Percentiles rank a stretch among this genome's conserved stretches.
Conservation (phyloP, 2,329 filamentous ascomycete species). For the Sclerotinia borealis region DNA sequence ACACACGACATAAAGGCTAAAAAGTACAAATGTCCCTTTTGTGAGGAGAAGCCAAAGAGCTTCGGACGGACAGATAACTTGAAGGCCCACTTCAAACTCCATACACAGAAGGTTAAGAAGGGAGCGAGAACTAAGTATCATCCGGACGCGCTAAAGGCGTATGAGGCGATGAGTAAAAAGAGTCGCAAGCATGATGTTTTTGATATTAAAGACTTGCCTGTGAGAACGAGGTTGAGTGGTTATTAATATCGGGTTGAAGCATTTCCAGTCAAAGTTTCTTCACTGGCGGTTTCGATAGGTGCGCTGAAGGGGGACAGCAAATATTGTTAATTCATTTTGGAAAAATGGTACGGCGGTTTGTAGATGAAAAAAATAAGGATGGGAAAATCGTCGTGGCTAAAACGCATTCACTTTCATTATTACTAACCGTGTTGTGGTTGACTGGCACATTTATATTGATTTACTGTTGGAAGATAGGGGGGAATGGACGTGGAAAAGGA, state of each 20-base stretch:
- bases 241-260: neutral
- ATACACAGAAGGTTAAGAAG: slow-evolving; percentile 15
- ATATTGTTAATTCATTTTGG: neutral
- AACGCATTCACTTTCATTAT: neutral
- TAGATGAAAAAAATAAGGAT: neutral
- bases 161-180: neutral
- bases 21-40: slow-evolving; percentile 20
- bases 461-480: neutral
- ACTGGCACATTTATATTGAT: slow-evolving; percentile 1
- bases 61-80: slow-evolving; percentile 27
- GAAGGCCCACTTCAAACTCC: slow-evolving; percentile 21
- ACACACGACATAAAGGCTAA: slow-evolving; percentile 31
- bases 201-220: neutral
- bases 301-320: neutral
- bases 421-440: neutral
- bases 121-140: slow-evolving; percentile 14
- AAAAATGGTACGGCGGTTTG: neutral
- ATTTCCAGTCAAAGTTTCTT: neutral
- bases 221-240: neutral
- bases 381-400: neutral
- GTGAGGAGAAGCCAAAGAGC: slow-evolving; percentile 12
- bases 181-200: neutral
- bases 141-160: slow-evolving; percentile 1
- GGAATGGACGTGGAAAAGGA: too few relatives aligned
- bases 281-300: neutral